A percentile compares a stretch with the other conserved stretches of the same genome.
Evolutionary conservation across 179 eudicot species (phyloP).

Genomic region (Carnegiea gigantea): DNA sequence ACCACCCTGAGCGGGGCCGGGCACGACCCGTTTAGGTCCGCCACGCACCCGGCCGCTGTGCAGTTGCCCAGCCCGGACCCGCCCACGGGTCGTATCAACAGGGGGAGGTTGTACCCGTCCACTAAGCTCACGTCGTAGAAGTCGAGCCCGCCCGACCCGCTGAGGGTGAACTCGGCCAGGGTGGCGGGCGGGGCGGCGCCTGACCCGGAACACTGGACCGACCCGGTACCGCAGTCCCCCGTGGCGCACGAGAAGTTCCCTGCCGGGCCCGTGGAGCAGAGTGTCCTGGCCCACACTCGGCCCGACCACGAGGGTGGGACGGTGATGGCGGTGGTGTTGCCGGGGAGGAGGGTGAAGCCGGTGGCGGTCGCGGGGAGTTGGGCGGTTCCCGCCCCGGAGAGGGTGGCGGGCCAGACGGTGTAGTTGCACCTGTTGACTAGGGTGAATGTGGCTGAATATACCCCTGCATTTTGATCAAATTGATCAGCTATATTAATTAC

Average conservation of each 20-base stretch:
- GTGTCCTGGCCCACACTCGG: constrained; percentile 76
- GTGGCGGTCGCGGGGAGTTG: constrained; percentile 49
- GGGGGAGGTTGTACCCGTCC: constrained; percentile 77
- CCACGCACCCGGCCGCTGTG: constrained; percentile 44
- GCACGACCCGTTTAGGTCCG: constrained; percentile 53
- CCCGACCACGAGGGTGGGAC: constrained; percentile 71
- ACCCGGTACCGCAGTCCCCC: constrained; percentile 57
- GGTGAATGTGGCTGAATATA: constrained; percentile 55
- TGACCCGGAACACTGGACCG: constrained; percentile 44
- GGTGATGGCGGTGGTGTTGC: constrained; percentile 37
- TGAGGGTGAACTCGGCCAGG: constrained; percentile 71
- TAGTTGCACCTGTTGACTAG: constrained; percentile 57
- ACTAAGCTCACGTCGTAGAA: constrained; percentile 87
- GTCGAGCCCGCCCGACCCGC: constrained; percentile 58
- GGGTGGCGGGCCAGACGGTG: constrained; percentile 74
- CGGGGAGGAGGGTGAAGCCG: constrained; percentile 50
- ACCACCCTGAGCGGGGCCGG: constrained; percentile 48
- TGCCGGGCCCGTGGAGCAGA: constrained; percentile 41
- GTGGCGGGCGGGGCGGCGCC: constrained; percentile 73
- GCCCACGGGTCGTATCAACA: constrained; percentile 47
- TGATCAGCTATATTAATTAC: not conserved
- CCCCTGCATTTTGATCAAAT: constrained; percentile 33
- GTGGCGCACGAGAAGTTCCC: constrained; percentile 57
- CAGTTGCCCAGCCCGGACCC: constrained; percentile 57
- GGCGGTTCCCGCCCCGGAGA: constrained; percentile 57